Percentiles rank a stretch among this genome's conserved stretches.
Evolutionary conservation across 441 rosid genomes (phyloP).

Genomic region (Caryocar brasiliense): DNA sequence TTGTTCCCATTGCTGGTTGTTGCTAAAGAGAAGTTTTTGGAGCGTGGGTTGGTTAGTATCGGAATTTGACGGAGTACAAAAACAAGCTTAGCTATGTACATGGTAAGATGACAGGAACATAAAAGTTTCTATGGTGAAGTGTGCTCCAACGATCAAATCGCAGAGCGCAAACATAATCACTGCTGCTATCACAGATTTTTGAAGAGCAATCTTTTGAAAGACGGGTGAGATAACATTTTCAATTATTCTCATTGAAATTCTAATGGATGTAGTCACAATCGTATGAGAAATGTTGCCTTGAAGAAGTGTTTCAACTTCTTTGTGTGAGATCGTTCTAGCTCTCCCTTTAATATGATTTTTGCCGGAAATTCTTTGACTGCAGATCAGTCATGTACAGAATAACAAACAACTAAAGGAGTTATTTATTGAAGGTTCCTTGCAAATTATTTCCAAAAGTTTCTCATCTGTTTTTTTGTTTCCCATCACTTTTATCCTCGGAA

Average conservation of each 20-base stretch:
- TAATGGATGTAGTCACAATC: background rate
- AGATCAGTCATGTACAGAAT: conserved; percentile 6
- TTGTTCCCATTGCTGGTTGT: conserved; percentile 33
- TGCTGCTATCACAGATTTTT: background rate
- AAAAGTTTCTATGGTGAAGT: background rate
- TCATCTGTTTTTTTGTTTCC: no score
- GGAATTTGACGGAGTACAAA: background rate
- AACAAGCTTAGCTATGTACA: background rate
- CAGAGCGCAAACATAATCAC: background rate
- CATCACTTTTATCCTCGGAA: no score
- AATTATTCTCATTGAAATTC: background rate
- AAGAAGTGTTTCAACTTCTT: background rate
- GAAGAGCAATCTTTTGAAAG: conserved; percentile 1
- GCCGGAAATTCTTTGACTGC: conserved; percentile 5
- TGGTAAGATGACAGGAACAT: background rate
- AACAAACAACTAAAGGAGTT: background rate
- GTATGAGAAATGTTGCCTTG: background rate
- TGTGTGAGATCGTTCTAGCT: background rate
- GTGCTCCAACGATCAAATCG: background rate
- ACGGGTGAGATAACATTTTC: background rate
- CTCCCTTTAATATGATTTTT: background rate
- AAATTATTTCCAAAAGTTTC: no score
- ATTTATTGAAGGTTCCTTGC: no score
- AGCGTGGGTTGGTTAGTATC: conserved; percentile 1
- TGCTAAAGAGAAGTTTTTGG: conserved; percentile 16